phyloP scores from a whole-genome alignment of 208 protist genomes.

The Acanthamoeba healyi region DNA sequence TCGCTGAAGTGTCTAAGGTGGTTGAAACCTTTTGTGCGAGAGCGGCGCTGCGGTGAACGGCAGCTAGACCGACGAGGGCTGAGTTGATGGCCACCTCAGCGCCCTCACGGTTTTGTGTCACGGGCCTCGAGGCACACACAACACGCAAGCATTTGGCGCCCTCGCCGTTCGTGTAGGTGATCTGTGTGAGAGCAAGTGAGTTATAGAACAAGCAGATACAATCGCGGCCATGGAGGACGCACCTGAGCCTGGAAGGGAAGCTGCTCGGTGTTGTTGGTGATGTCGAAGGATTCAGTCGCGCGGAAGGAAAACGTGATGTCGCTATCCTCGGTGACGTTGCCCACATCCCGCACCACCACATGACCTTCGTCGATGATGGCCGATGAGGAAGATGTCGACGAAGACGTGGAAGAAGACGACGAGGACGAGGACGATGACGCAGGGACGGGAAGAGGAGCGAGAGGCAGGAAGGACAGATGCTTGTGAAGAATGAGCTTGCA shows the following conservation, averaged over 20 bases:
- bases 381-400: neutral
- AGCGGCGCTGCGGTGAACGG: slow-evolving; percentile 56
- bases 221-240: neutral
- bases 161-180: slow-evolving; percentile 19
- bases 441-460: neutral
- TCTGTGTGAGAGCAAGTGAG: too few relatives aligned
- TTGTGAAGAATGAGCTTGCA: slow-evolving; percentile 18
- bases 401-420: neutral
- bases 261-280: neutral
- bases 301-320: slow-evolving; percentile 70
- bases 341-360: neutral
- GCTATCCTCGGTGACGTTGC: slow-evolving; percentile 74
- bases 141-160: slow-evolving; percentile 29
- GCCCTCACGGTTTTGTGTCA: neutral
- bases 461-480: neutral
- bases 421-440: neutral
- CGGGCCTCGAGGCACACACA: neutral
- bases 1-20: too few relatives aligned
- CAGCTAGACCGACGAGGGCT: slow-evolving; percentile 19
- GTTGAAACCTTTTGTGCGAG: slow-evolving; percentile 61
- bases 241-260: slow-evolving; percentile 56
- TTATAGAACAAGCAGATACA: neutral
- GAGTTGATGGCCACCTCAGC: slow-evolving; percentile 16
- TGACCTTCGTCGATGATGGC: neutral
- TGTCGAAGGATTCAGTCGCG: neutral